Evolutionary conservation across 179 eudicot species (phyloP).

Genomic region (Silene noctiflora): DNA sequence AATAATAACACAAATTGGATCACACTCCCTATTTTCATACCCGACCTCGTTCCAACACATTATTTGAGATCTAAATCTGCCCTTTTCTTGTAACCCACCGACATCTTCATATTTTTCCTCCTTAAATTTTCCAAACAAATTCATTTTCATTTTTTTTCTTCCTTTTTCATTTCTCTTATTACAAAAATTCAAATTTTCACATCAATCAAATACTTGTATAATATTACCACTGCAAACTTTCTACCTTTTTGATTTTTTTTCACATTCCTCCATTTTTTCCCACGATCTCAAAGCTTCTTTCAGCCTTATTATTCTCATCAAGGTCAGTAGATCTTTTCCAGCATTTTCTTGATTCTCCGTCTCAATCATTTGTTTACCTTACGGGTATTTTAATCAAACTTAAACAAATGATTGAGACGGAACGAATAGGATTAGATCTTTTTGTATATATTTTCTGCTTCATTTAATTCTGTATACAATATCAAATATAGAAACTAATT

Average conservation of each 20-base stretch:
- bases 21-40: neutral
- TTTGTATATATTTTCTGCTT: neutral
- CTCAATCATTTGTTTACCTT: too few species aligned
- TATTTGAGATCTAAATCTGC: constrained; percentile 26
- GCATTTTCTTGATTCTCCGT: neutral
- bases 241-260: neutral
- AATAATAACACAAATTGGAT: neutral
- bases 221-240: neutral
- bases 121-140: neutral
- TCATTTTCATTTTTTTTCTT: neutral
- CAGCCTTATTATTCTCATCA: neutral
- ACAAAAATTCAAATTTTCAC: neutral
- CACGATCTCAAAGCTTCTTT: neutral
- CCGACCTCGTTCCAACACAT: neutral
- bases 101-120: constrained; percentile 12
- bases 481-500: too few species aligned
- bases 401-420: too few species aligned
- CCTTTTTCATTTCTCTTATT: neutral
- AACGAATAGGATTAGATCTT: constrained; percentile 1
- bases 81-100: neutral
- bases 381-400: too few species aligned
- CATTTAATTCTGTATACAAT: neutral
- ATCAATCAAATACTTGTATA: neutral
- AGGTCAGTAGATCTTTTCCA: constrained; percentile 13
- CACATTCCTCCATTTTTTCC: neutral